These are phyloP conservation scores for Picea sitchensis DNA, from an alignment of 75 land plant species.

Conservation along the genomic window DNA sequence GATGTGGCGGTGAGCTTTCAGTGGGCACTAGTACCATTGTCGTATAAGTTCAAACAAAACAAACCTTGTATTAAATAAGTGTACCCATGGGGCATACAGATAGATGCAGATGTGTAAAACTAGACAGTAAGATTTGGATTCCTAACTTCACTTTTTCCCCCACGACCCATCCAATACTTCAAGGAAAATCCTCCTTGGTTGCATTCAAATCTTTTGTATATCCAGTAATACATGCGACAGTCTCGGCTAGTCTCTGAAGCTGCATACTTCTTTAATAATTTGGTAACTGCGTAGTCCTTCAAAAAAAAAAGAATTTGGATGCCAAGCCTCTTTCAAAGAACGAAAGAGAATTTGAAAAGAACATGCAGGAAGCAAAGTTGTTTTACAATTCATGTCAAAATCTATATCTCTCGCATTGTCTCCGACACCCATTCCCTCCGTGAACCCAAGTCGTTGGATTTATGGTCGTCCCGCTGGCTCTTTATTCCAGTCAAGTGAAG, in stretches of 20 bases:
- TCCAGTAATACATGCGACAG: constrained; percentile 75
- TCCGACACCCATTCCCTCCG: neutral
- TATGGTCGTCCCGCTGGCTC: constrained; percentile 44
- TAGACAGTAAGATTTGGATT: no score
- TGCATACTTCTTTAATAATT: constrained; percentile 88
- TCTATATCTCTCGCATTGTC: constrained; percentile 35
- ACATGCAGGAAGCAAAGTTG: constrained; percentile 69
- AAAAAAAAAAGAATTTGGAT: constrained; percentile 62
- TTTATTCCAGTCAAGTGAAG: constrained; percentile 38
- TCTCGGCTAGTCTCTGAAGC: constrained; percentile 83
- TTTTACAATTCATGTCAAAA: constrained; percentile 13
- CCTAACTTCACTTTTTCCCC: no score
- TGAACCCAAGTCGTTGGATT: constrained; percentile 38
- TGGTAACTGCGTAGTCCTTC: constrained; percentile 90
- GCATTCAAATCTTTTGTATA: constrained; percentile 89
- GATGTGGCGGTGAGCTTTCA: no score
- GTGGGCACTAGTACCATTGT: no score
- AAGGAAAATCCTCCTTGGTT: constrained; percentile 98
- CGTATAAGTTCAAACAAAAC: no score
- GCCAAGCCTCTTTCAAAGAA: constrained; percentile 92
- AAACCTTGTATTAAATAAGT: no score
- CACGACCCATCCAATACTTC: no score
- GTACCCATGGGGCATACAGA: no score
- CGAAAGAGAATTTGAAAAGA: constrained; percentile 71
- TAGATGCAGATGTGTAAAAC: no score